These are phyloP conservation scores for Sorghum bicolor DNA, from an alignment of 176 grass and related monocot species.

Conservation along the genomic window DNA sequence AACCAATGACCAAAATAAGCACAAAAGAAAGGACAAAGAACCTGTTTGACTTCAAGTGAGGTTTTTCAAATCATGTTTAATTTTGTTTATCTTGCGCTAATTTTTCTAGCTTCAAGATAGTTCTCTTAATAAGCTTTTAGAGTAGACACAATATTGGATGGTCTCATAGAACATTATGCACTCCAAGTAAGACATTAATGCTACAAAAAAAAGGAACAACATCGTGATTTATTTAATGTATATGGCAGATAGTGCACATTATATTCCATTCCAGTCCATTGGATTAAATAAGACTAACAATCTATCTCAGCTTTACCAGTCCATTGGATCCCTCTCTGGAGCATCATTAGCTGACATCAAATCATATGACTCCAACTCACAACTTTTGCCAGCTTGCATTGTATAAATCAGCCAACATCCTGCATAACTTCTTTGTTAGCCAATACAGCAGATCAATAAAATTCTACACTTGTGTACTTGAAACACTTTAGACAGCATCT, in stretches of 20 bases:
- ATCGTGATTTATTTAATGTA: neutral
- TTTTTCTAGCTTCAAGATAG: neutral
- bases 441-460: slow-evolving; percentile 18
- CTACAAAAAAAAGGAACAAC: neutral
- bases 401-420: slow-evolving; percentile 93
- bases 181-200: neutral
- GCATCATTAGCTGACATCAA: slow-evolving; percentile 93
- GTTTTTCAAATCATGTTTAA: neutral
- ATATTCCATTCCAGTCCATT: neutral
- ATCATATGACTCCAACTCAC: slow-evolving; percentile 78
- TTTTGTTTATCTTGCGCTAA: neutral
- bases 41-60: neutral
- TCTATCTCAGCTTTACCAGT: slow-evolving; percentile 55
- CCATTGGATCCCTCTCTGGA: slow-evolving; percentile 89
- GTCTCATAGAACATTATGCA: neutral
- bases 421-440: slow-evolving; percentile 38
- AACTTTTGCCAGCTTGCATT: slow-evolving; percentile 50
- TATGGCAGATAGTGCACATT: slow-evolving; percentile 12
- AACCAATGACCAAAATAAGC: neutral
- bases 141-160: neutral
- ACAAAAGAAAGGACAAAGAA: neutral
- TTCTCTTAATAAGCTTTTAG: neutral
- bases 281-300: slow-evolving; percentile 12
- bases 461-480: slow-evolving; percentile 18
- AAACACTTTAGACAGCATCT: slow-evolving; percentile 10